Conservation (phyloP, 371 early-diverging fungal species). For the Syncephalastrum racemosum region DNA sequence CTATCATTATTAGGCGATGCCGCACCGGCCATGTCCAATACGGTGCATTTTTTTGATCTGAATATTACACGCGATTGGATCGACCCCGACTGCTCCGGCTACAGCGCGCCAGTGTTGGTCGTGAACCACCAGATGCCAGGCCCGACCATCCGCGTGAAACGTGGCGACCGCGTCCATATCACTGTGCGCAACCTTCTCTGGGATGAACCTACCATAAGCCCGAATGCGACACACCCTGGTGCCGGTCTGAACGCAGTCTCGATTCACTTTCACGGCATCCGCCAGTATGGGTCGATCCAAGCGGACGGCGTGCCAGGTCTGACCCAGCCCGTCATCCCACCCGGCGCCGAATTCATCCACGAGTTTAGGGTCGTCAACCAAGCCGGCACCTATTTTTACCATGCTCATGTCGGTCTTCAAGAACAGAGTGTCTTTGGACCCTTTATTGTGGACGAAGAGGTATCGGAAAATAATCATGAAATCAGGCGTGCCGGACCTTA, state of each 20-base stretch:
- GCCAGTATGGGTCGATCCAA: conserved; percentile 28
- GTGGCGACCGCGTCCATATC: conserved; percentile 41
- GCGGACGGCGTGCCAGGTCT: conserved; percentile 58
- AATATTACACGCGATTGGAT: conserved; percentile 27
- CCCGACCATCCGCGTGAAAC: conserved; percentile 39
- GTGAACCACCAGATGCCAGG: conserved; percentile 55
- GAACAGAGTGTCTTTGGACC: conserved; percentile 49
- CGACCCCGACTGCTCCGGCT: conserved; percentile 40
- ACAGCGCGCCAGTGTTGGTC: conserved; percentile 23
- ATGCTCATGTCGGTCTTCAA: conserved; percentile 43
- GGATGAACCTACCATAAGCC: neutral
- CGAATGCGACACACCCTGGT: conserved; percentile 5
- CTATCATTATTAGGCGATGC: neutral
- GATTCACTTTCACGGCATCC: conserved; percentile 43
- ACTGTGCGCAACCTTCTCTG: conserved; percentile 41
- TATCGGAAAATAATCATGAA: no score
- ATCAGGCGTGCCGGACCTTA: no score
- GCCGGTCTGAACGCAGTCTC: conserved; percentile 19
- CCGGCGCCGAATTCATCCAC: conserved; percentile 48
- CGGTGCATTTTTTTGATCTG: conserved; percentile 28
- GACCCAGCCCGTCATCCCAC: conserved; percentile 54
- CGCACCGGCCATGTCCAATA: neutral
- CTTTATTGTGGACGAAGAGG: no score
- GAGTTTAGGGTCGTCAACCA: conserved; percentile 42
- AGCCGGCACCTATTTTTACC: conserved; percentile 56